A percentile compares a stretch with the other conserved stretches of the same genome.
phyloP scores from a whole-genome alignment of 164 flowering plant species.

The Nelumbo lutea region DNA sequence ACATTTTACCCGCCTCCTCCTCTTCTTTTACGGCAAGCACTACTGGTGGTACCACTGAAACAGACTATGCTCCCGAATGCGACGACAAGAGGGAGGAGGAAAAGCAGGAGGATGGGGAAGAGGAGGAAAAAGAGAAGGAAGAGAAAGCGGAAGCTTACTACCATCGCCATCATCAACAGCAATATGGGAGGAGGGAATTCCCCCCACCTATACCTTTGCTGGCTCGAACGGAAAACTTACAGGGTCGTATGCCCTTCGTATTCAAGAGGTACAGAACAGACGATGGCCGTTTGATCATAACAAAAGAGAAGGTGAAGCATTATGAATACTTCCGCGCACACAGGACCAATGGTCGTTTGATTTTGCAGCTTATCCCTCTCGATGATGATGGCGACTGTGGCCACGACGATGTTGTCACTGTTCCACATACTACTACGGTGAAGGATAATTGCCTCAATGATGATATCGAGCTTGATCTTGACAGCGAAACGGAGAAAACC shows the following conservation, averaged over 20 bases:
- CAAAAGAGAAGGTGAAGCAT: constrained; percentile 26
- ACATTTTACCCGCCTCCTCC: background rate
- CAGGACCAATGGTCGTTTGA: constrained; percentile 36
- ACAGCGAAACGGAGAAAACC: background rate
- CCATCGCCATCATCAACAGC: background rate
- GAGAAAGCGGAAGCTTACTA: background rate
- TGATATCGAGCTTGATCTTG: background rate
- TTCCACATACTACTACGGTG: too few relatives aligned
- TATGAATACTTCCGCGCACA: constrained; percentile 33
- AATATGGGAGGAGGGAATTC: constrained; percentile 15
- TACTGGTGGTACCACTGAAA: background rate
- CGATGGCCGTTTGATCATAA: constrained; percentile 34
- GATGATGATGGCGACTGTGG: constrained; percentile 3
- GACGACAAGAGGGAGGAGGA: background rate
- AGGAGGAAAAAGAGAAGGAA: constrained; percentile 2
- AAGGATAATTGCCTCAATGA: too few relatives aligned
- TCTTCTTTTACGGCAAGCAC: background rate
- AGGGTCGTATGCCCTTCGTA: constrained; percentile 38
- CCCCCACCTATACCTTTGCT: constrained; percentile 47
- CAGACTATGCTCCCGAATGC: background rate
- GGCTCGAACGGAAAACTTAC: constrained; percentile 26
- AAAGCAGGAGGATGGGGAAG: background rate
- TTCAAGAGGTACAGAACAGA: constrained; percentile 16
- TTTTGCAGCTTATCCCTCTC: constrained; percentile 22
- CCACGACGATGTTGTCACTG: background rate